phyloP scores from a whole-genome alignment of 352 stramenopile genomes.

The Phytopythium cucurbitacearum region DNA sequence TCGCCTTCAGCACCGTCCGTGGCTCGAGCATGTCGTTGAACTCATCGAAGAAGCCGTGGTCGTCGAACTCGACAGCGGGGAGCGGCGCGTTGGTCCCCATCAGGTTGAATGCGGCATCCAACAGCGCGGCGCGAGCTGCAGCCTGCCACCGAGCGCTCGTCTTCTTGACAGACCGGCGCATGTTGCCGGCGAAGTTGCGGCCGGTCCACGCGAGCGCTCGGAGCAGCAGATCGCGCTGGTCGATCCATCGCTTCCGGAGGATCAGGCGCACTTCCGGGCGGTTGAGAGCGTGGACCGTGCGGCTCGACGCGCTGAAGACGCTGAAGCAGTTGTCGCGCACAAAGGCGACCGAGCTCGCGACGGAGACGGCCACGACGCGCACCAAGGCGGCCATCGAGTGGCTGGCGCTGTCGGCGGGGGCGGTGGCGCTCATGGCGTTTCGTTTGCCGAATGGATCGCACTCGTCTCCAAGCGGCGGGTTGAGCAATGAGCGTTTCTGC shows the following conservation, averaged over 20 bases:
- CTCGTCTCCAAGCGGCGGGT: background rate
- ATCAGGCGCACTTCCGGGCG: constrained; percentile 7
- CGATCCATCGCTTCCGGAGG: constrained; percentile 5
- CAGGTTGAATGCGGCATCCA: constrained; percentile 5
- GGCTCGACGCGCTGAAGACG: constrained; percentile 8
- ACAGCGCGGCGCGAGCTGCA: constrained; percentile 1
- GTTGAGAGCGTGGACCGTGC: constrained; percentile 6
- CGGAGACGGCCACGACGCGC: constrained; percentile 1
- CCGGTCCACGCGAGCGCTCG: constrained; percentile 4
- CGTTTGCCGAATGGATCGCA: background rate
- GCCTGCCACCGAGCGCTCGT: background rate
- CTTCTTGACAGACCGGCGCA: background rate
- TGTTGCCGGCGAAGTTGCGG: constrained; percentile 1
- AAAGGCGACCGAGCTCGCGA: background rate
- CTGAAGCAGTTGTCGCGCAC: constrained; percentile 7
- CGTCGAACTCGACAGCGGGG: constrained; percentile 7
- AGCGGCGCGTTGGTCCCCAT: constrained; percentile 7
- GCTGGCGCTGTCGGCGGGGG: background rate
- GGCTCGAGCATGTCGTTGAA: constrained; percentile 24
- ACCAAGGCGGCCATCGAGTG: background rate
- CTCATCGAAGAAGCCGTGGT: constrained; percentile 19
- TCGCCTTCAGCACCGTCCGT: constrained; percentile 1
- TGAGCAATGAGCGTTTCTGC: constrained; percentile 2
- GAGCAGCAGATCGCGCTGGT: constrained; percentile 3
- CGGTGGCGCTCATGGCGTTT: background rate